Percentiles rank a stretch among this genome's conserved stretches.
Evolutionary conservation across 2,329 filamentous ascomycete species (phyloP).

Genomic region (Chaetomiaceae sp.): DNA sequence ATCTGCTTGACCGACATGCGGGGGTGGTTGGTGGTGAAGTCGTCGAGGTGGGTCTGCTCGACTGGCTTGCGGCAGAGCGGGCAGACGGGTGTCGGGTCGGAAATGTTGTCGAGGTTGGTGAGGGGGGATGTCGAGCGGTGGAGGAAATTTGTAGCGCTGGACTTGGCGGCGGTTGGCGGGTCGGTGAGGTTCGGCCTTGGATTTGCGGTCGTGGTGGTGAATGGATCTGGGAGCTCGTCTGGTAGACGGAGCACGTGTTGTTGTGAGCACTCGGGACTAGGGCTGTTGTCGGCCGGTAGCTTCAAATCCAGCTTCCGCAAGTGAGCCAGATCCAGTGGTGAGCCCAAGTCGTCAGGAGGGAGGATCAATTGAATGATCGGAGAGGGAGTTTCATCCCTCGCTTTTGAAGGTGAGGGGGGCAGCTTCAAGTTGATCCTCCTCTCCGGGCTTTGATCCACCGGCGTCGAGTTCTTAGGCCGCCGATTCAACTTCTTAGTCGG

Average conservation of each 20-base stretch:
- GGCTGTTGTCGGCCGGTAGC: neutral
- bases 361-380: constrained; percentile 8
- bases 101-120: constrained; percentile 4
- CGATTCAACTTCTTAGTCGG: neutral
- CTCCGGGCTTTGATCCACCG: neutral
- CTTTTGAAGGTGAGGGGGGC: neutral
- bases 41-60: constrained; percentile 46
- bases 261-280: constrained; percentile 5
- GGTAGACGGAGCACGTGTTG: constrained; percentile 11
- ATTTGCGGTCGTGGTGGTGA: neutral
- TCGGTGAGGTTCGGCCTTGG: neutral
- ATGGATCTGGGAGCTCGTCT: constrained; percentile 4
- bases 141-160: neutral
- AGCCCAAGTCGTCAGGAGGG: neutral
- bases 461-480: neutral
- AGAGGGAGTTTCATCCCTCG: neutral
- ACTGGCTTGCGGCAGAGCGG: constrained; percentile 62
- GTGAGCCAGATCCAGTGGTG: constrained; percentile 1
- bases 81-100: constrained; percentile 39
- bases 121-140: constrained; percentile 9
- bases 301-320: constrained; percentile 6
- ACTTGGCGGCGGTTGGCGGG: neutral
- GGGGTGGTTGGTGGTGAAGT: constrained; percentile 40
- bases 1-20: constrained; percentile 53
- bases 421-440: constrained; percentile 1